These are phyloP conservation scores for Bullera alba DNA, from an alignment of 768 basidiomycete genomes.

Conservation along the genomic window DNA sequence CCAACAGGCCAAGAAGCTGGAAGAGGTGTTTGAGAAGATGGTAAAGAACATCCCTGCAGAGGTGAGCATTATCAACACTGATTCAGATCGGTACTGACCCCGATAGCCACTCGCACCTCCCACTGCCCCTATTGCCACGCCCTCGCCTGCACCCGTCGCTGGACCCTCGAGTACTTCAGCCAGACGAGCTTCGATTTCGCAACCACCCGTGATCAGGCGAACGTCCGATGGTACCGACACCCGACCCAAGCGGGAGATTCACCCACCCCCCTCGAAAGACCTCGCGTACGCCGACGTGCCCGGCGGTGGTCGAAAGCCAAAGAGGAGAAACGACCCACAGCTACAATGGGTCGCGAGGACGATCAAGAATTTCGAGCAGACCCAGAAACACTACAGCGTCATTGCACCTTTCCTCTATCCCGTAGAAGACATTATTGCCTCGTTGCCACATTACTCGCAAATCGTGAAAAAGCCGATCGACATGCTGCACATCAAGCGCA, in stretches of 20 bases:
- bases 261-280: conserved; percentile 89
- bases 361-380: conserved; percentile 60
- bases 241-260: conserved; percentile 96
- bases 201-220: conserved; percentile 70
- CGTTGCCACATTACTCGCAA: conserved; percentile 76
- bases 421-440: conserved; percentile 62
- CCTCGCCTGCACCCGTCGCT: conserved; percentile 11
- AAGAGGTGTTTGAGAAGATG: conserved; percentile 79
- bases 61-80: conserved; percentile 51
- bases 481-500: conserved; percentile 75
- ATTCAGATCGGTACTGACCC: background rate
- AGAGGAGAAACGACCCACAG: conserved; percentile 63
- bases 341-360: conserved; percentile 73
- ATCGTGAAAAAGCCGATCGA: conserved; percentile 96
- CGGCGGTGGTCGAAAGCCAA: conserved; percentile 55
- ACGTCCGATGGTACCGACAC: conserved; percentile 47
- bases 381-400: conserved; percentile 65
- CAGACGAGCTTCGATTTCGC: conserved; percentile 69
- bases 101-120: background rate
- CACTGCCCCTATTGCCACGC: background rate
- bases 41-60: conserved; percentile 77
- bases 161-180: conserved; percentile 17
- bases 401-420: conserved; percentile 88
- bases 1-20: conserved; percentile 70
- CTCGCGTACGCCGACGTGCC: conserved; percentile 69